Evolutionary conservation across 768 basidiomycete species (phyloP).

Genomic region (Lactarius akahatsu): DNA sequence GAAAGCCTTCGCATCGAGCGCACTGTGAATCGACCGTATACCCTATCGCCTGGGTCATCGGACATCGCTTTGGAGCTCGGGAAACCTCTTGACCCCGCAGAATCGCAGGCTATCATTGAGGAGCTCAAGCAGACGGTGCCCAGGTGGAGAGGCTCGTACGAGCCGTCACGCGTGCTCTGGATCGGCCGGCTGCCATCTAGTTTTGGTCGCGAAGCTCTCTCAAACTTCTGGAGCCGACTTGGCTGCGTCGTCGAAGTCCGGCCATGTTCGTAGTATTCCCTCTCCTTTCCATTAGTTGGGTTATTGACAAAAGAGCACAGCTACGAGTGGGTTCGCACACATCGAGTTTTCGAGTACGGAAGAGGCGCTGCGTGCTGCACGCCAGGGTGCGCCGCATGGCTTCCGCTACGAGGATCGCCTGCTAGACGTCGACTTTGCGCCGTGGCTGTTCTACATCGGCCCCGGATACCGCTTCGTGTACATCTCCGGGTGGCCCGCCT

Average conservation of each 20-base stretch:
- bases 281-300: neutral
- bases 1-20: conserved; percentile 5
- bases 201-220: neutral
- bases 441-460: conserved; percentile 3
- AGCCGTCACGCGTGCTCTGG: conserved; percentile 21
- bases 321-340: conserved; percentile 18
- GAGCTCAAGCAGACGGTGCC: conserved; percentile 18
- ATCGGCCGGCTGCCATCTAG: neutral
- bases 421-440: conserved; percentile 18
- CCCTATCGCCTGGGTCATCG: neutral
- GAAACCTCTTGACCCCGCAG: neutral
- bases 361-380: conserved; percentile 13
- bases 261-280: conserved; percentile 9
- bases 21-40: neutral
- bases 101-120: neutral
- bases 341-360: conserved; percentile 23
- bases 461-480: conserved; percentile 7
- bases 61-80: neutral
- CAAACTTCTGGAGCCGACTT: conserved; percentile 24
- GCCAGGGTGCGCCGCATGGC: conserved; percentile 15
- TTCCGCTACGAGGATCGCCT: conserved; percentile 18
- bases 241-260: conserved; percentile 26
- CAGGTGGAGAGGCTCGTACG: conserved; percentile 7
- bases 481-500: conserved; percentile 14
- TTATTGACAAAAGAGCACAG: neutral